These are phyloP conservation scores for Bruguiera sexangula DNA, from an alignment of 345 rosid genomes.

Conservation along the genomic window DNA sequence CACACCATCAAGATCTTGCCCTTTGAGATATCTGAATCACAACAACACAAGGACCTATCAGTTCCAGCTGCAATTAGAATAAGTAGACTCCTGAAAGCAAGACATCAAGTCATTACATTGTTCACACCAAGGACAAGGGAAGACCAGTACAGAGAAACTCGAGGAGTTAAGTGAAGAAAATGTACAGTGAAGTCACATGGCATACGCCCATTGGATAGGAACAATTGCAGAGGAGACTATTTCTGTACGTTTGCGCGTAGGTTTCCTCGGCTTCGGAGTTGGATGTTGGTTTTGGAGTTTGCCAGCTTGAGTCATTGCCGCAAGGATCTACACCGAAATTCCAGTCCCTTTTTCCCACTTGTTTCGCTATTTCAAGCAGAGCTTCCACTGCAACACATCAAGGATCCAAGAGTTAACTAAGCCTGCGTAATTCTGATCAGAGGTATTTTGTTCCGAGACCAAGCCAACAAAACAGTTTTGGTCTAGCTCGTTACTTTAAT, in stretches of 20 bases:
- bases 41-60: background rate
- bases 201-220: slow-evolving; percentile 17
- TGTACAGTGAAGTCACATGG: slow-evolving; percentile 28
- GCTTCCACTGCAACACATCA: slow-evolving; percentile 5
- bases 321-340: slow-evolving; percentile 10
- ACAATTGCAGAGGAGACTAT: slow-evolving; percentile 27
- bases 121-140: too few relatives aligned
- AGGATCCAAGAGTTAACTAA: background rate
- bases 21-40: slow-evolving; percentile 20
- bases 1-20: slow-evolving; percentile 26
- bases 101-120: too few relatives aligned
- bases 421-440: background rate
- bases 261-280: too few relatives aligned
- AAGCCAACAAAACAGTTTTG: background rate
- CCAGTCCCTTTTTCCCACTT: slow-evolving; percentile 13
- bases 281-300: background rate
- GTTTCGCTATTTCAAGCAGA: slow-evolving; percentile 5
- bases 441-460: background rate
- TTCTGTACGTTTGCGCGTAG: slow-evolving; percentile 14
- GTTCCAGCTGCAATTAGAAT: too few relatives aligned
- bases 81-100: too few relatives aligned
- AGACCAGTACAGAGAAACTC: too few relatives aligned
- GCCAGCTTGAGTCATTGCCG: slow-evolving; percentile 4
- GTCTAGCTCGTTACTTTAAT: too few relatives aligned
- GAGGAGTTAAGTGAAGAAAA: background rate